Evolutionary conservation across 768 basidiomycete genomes (phyloP).

Genomic region (Tricholomella constricta): DNA sequence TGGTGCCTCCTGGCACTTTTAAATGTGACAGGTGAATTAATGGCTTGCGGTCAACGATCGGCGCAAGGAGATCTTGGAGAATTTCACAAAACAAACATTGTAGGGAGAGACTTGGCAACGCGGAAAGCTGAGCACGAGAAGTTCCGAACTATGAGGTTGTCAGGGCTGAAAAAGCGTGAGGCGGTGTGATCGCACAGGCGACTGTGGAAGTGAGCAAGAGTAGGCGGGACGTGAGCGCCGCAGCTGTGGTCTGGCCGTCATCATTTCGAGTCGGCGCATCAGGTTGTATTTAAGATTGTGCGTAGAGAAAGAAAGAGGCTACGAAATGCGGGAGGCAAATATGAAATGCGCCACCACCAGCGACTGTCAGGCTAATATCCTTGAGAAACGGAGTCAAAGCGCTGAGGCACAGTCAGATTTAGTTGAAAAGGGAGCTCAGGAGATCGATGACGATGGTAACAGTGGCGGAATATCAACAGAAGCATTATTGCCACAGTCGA

Average conservation of each 20-base stretch:
- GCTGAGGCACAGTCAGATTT: too few relatives aligned
- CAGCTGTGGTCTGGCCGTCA: neutral
- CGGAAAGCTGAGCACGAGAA: neutral
- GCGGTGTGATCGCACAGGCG: neutral
- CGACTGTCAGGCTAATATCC: neutral
- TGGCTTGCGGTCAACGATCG: neutral
- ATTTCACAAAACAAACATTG: neutral
- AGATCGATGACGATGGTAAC: neutral
- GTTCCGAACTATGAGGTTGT: neutral
- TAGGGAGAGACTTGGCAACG: neutral
- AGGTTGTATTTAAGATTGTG: too few relatives aligned
- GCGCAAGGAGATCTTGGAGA: neutral
- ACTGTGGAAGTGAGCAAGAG: neutral
- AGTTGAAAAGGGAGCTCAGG: neutral
- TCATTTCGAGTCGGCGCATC: too few relatives aligned
- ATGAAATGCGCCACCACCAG: slow-evolving; percentile 4
- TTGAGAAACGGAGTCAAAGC: neutral
- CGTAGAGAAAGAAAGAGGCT: neutral
- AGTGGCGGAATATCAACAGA: neutral
- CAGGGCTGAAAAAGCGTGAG: neutral
- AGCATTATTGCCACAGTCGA: too few relatives aligned
- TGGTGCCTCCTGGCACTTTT: neutral
- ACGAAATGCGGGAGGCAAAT: neutral
- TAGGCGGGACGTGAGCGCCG: neutral
- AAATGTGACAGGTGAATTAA: neutral